These are phyloP conservation scores for Fraxinus floribunda DNA, from an alignment of 305 asterid genomes.

Conservation along the genomic window DNA sequence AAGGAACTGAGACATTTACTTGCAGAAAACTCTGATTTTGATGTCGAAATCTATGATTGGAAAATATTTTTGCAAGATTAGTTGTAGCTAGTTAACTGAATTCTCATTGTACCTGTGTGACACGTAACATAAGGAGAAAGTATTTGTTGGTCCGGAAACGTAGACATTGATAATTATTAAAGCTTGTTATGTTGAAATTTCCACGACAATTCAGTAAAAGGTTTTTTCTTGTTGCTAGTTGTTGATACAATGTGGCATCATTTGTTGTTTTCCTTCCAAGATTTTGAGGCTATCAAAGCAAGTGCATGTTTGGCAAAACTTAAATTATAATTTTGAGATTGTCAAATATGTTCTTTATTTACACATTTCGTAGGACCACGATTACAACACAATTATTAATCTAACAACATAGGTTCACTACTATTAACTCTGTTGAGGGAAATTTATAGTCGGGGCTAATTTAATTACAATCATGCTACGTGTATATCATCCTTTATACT, in stretches of 20 bases:
- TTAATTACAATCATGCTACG: too few relatives aligned
- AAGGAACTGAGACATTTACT: conserved; percentile 48
- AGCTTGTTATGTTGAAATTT: background rate
- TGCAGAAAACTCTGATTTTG: conserved; percentile 46
- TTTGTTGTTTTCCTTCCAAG: background rate
- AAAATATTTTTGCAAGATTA: conserved; percentile 48
- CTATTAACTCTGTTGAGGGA: background rate
- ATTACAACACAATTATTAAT: background rate
- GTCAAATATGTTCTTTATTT: background rate
- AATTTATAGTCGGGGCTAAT: background rate
- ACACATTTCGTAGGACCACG: background rate
- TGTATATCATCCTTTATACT: too few relatives aligned
- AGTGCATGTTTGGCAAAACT: background rate
- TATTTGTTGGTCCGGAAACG: conserved; percentile 9
- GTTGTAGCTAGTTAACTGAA: background rate
- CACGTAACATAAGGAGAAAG: background rate
- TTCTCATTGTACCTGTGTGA: background rate
- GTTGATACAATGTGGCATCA: background rate
- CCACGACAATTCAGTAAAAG: background rate
- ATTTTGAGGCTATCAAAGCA: background rate
- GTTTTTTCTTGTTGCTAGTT: background rate
- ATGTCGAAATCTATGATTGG: conserved; percentile 71
- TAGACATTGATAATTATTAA: background rate
- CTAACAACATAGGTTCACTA: background rate
- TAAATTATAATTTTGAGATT: too few relatives aligned